These are phyloP conservation scores for Breviolum minutum DNA, from an alignment of 73 alveolate species.

Conservation along the genomic window DNA sequence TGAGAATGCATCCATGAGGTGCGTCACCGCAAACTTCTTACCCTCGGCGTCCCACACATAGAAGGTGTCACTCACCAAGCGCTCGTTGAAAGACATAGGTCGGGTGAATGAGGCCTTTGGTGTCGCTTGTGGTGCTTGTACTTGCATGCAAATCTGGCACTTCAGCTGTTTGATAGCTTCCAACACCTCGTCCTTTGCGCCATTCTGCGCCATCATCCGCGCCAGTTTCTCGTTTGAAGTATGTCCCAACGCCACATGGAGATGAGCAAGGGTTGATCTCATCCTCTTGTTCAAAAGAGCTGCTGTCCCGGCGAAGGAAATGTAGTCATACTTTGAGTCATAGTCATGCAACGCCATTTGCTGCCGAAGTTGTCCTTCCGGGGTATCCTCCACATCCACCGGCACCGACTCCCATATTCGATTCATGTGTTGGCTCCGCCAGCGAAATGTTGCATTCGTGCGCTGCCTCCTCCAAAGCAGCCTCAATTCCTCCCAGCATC, in stretches of 20 bases:
- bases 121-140: background rate
- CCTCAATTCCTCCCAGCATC: background rate
- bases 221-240: background rate
- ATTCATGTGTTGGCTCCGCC: background rate
- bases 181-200: background rate
- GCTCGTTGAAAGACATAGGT: background rate
- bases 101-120: background rate
- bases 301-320: background rate
- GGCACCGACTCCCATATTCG: background rate
- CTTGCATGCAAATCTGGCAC: background rate
- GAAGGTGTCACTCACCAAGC: no score
- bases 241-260: slow-evolving; percentile 31
- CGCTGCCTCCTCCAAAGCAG: background rate
- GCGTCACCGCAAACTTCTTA: no score
- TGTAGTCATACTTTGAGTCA: slow-evolving; percentile 6
- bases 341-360: background rate
- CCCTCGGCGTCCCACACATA: no score
- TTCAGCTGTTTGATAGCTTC: background rate
- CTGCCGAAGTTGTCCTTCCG: background rate
- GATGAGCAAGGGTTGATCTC: background rate
- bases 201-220: slow-evolving; percentile 29
- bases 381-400: background rate
- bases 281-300: background rate
- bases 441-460: background rate
- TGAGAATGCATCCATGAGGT: no score